Percentiles rank a stretch among this genome's conserved stretches.
These are phyloP conservation scores for Pichia sp. DNA, from an alignment of 1,139 yeast species.

Conservation along the genomic window DNA sequence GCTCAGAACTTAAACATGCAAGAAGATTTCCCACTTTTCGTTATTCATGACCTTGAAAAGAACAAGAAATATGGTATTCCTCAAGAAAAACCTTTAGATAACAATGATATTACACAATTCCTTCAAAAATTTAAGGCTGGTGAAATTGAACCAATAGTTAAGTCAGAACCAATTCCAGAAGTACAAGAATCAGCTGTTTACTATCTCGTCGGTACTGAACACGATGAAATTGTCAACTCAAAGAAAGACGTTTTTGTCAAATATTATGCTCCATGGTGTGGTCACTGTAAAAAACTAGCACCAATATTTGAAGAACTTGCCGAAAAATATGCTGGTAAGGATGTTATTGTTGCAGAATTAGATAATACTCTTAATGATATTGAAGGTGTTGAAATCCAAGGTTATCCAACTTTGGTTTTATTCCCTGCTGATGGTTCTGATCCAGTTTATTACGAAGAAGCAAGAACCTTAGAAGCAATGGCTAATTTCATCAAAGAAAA, in stretches of 20 bases:
- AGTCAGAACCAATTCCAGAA: slow-evolving; percentile 86
- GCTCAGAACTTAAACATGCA: slow-evolving; percentile 84
- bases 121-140: slow-evolving; percentile 61
- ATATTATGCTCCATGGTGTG: slow-evolving; percentile 99
- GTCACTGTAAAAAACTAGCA: slow-evolving; percentile 94
- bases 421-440: slow-evolving; percentile 85
- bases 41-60: slow-evolving; percentile 62
- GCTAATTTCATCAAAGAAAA: slow-evolving; percentile 55
- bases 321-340: slow-evolving; percentile 48
- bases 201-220: slow-evolving; percentile 81
- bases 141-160: slow-evolving; percentile 62
- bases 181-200: slow-evolving; percentile 65
- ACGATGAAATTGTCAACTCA: slow-evolving; percentile 63
- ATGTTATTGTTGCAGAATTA: slow-evolving; percentile 71
- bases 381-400: slow-evolving; percentile 61
- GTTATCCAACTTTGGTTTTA: slow-evolving; percentile 89
- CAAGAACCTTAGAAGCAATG: slow-evolving; percentile 70
- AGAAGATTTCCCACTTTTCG: slow-evolving; percentile 85
- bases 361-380: slow-evolving; percentile 91
- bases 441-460: slow-evolving; percentile 64
- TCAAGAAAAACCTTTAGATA: slow-evolving; percentile 31
- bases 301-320: slow-evolving; percentile 90
- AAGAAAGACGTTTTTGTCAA: slow-evolving; percentile 84
- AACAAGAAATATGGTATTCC: slow-evolving; percentile 73
- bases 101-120: slow-evolving; percentile 47